Evolutionary conservation across 73 alveolate genomes (phyloP).

Genomic region (Blepharisma stoltei): DNA sequence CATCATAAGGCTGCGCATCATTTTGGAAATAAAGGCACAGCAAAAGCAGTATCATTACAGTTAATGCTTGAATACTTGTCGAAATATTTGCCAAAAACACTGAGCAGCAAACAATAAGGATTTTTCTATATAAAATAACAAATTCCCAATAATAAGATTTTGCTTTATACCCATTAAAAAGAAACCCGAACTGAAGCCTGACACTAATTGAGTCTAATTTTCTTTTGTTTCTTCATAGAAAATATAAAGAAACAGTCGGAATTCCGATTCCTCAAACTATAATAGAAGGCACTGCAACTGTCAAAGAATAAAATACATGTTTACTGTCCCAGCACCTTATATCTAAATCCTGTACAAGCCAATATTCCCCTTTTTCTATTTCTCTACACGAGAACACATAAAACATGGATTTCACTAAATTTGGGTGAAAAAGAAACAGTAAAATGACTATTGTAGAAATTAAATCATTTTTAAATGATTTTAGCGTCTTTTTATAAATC

Average conservation of each 20-base stretch:
- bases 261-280: not conserved
- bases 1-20: not conserved
- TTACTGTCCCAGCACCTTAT: no score
- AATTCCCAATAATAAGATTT: slow-evolving; percentile 46
- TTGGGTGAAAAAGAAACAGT: not conserved
- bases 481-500: not conserved
- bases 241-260: no score
- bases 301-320: no score
- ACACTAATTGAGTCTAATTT: slow-evolving; percentile 30
- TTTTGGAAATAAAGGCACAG: slow-evolving; percentile 1
- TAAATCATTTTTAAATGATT: no score
- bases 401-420: not conserved
- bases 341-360: not conserved
- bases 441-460: not conserved
- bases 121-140: slow-evolving; percentile 51
- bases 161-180: slow-evolving; percentile 42
- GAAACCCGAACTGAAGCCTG: slow-evolving; percentile 45
- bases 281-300: not conserved
- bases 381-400: not conserved
- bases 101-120: slow-evolving; percentile 30
- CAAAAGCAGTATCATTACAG: slow-evolving; percentile 17
- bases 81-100: slow-evolving; percentile 29
- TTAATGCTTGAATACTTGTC: not conserved
- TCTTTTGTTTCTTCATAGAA: slow-evolving; percentile 7
- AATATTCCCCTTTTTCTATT: not conserved